phyloP scores from a whole-genome alignment of 805 yeast genomes.

The Sungouiozyma ichnusensis region DNA sequence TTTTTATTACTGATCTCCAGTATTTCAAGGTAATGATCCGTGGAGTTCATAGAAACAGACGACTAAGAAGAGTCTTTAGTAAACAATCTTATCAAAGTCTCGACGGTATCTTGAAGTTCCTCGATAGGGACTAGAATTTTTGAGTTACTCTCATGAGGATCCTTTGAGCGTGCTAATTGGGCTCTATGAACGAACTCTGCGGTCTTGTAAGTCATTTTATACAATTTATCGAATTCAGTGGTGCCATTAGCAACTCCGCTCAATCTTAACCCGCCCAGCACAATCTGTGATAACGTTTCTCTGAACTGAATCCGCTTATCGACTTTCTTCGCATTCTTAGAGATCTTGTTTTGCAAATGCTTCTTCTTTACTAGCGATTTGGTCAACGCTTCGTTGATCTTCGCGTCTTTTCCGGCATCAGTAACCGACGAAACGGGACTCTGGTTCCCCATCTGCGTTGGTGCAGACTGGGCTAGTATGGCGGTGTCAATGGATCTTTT shows the following conservation, averaged over 20 bases:
- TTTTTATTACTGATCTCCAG: background rate
- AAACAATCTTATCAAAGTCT: constrained; percentile 26
- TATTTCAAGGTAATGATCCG: background rate
- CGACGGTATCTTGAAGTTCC: constrained; percentile 29
- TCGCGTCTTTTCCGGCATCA: background rate
- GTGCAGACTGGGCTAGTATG: background rate
- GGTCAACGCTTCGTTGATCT: background rate
- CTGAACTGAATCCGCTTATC: constrained; percentile 14
- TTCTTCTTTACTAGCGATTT: constrained; percentile 1
- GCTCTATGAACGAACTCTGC: constrained; percentile 31
- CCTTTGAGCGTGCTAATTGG: constrained; percentile 3
- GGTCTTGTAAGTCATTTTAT: constrained; percentile 29
- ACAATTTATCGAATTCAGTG: constrained; percentile 27
- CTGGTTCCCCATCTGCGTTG: background rate
- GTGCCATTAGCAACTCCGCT: constrained; percentile 25
- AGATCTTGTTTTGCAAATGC: constrained; percentile 13
- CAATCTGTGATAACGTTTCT: constrained; percentile 23
- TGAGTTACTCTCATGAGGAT: constrained; percentile 1
- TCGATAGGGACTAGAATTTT: constrained; percentile 18
- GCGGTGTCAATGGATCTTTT: constrained; percentile 9
- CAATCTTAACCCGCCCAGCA: constrained; percentile 30
- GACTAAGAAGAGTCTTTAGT: constrained; percentile 9
- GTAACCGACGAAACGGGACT: too few species aligned
- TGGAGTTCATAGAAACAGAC: too few species aligned
- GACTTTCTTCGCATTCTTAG: constrained; percentile 8